These are phyloP conservation scores for Apiotrichum veenhuisii DNA, from an alignment of 1,284 basidiomycete species.

Conservation along the genomic window DNA sequence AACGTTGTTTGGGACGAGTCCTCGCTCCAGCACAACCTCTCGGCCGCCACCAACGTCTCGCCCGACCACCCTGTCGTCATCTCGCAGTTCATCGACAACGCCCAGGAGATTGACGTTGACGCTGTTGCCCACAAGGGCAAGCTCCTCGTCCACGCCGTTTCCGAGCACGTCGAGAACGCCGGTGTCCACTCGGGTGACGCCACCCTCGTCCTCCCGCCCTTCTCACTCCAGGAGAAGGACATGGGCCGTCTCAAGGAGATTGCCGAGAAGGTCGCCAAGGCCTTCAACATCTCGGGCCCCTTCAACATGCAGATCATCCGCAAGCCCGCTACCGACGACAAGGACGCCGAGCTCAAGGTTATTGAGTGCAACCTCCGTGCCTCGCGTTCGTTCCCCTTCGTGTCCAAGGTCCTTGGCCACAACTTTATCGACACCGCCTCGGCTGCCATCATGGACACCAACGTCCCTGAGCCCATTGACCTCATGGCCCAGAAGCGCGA, in stretches of 20 bases:
- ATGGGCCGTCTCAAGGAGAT: constrained; percentile 83
- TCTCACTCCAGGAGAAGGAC: constrained; percentile 71
- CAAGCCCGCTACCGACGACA: constrained; percentile 62
- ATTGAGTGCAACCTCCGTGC: constrained; percentile 99
- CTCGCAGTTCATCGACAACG: constrained; percentile 96
- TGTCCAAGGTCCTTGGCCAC: constrained; percentile 93
- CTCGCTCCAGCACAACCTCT: constrained; percentile 83
- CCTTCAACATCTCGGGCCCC: constrained; percentile 94
- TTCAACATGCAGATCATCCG: constrained; percentile 99
- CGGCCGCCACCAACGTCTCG: constrained; percentile 90
- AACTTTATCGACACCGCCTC: constrained; percentile 97
- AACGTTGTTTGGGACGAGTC: constrained; percentile 95
- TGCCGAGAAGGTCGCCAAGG: constrained; percentile 88
- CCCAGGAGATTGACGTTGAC: constrained; percentile 97
- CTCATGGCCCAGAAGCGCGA: constrained; percentile 86
- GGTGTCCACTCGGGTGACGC: constrained; percentile 99
- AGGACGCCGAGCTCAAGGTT: constrained; percentile 75
- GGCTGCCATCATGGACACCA: constrained; percentile 74
- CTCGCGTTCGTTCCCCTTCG: constrained; percentile 97
- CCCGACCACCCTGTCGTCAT: constrained; percentile 96
- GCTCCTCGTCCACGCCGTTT: constrained; percentile 93
- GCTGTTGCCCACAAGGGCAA: constrained; percentile 92
- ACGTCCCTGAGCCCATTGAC: constrained; percentile 91
- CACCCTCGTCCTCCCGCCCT: constrained; percentile 94
- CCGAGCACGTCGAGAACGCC: constrained; percentile 98